These are phyloP conservation scores for Citrullus mucosospermus DNA, from an alignment of 306 rosid genomes.

Conservation along the genomic window DNA sequence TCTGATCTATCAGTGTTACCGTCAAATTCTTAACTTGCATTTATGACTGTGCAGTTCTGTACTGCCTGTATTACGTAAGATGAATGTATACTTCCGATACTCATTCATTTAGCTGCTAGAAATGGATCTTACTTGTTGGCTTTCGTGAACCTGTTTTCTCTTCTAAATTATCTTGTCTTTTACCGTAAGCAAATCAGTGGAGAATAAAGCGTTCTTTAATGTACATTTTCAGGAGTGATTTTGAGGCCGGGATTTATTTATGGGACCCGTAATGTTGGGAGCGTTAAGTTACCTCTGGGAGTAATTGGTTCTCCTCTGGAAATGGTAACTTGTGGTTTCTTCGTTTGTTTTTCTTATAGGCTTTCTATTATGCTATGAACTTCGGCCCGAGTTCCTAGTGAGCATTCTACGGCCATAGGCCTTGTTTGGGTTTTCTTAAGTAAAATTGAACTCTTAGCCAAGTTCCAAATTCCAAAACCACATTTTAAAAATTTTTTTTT, in stretches of 20 bases:
- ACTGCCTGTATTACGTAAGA: background rate
- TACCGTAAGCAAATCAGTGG: background rate
- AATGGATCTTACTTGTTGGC: background rate
- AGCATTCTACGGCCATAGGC: background rate
- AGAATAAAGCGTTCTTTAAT: background rate
- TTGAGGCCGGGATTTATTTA: slow-evolving; percentile 92
- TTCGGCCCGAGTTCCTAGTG: background rate
- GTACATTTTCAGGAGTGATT: slow-evolving; percentile 66
- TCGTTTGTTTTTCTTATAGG: background rate
- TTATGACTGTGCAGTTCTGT: background rate
- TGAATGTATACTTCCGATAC: background rate
- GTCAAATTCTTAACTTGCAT: background rate
- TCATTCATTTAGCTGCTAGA: background rate
- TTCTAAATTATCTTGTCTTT: background rate
- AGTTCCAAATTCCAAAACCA: no score
- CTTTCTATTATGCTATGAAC: background rate
- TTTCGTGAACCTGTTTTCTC: background rate
- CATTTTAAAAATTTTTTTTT: no score
- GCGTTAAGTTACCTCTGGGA: slow-evolving; percentile 72
- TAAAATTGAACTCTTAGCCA: no score
- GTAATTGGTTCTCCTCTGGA: slow-evolving; percentile 79
- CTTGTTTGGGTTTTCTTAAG: no score
- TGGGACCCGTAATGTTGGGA: slow-evolving; percentile 83
- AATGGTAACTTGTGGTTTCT: slow-evolving; percentile 43
- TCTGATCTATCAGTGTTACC: background rate